These are phyloP conservation scores for Penicillium goetzii DNA, from an alignment of 495 filamentous ascomycete species.

Conservation along the genomic window DNA sequence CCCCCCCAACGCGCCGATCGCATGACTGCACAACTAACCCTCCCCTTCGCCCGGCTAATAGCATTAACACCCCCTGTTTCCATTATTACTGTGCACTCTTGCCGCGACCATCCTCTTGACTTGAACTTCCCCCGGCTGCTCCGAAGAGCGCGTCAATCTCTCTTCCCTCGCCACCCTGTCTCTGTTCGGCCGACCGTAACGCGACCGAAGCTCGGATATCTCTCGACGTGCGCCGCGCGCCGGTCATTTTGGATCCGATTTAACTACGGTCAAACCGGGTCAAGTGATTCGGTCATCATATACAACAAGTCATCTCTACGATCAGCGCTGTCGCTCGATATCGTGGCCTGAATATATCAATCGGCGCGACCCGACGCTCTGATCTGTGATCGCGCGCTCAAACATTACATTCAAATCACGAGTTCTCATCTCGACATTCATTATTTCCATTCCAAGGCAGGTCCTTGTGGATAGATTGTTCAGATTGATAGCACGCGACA, in stretches of 20 bases:
- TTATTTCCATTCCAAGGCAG: slow-evolving; percentile 18
- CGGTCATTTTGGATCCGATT: neutral
- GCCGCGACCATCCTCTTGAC: slow-evolving; percentile 5
- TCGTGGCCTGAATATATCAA: neutral
- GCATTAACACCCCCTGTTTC: slow-evolving; percentile 7
- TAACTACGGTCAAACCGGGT: neutral
- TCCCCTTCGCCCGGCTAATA: neutral
- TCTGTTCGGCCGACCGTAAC: neutral
- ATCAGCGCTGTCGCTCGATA: neutral
- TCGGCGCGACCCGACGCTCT: neutral
- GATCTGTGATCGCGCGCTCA: neutral
- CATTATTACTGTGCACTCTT: neutral
- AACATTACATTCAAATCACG: neutral
- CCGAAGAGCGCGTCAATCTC: slow-evolving; percentile 6
- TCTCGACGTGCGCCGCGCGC: slow-evolving; percentile 8
- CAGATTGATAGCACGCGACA: neutral
- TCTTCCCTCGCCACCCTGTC: neutral
- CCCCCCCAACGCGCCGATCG: slow-evolving; percentile 15
- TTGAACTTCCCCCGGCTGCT: neutral
- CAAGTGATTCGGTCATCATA: neutral
- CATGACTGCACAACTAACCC: slow-evolving; percentile 18
- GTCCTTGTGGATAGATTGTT: slow-evolving; percentile 21
- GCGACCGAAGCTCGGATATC: neutral
- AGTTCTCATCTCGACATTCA: neutral
- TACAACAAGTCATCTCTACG: neutral